Conservation (phyloP, 2,329 filamentous ascomycete genomes). For the Dactylellina parvicollis region DNA sequence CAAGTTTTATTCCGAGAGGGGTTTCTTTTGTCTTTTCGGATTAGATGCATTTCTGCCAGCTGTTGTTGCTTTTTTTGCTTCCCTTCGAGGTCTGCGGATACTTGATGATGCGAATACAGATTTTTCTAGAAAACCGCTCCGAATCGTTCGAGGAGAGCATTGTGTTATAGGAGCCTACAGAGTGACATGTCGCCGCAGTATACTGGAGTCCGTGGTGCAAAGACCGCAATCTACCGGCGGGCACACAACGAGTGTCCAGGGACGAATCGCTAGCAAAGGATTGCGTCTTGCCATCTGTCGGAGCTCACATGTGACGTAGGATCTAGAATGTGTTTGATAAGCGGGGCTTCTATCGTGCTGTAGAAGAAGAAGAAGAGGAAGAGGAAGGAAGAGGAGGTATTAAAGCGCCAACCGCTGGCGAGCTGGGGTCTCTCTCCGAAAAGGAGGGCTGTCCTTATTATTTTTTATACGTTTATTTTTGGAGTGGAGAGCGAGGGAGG, state of each 20-base stretch:
- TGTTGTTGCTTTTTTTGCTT: constrained; percentile 30
- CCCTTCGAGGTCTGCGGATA: constrained; percentile 39
- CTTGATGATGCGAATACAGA: constrained; percentile 43
- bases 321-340: constrained; percentile 11
- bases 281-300: constrained; percentile 20
- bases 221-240: constrained; percentile 21
- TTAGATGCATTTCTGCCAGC: constrained; percentile 41
- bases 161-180: not conserved
- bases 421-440: not conserved
- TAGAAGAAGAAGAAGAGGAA: not conserved
- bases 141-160: too few species aligned
- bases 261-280: constrained; percentile 2
- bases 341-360: not conserved
- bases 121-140: constrained; percentile 31
- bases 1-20: constrained; percentile 8
- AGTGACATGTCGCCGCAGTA: constrained; percentile 1
- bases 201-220: constrained; percentile 10
- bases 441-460: not conserved
- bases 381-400: not conserved
- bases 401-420: not conserved
- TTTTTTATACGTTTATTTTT: not conserved
- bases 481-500: not conserved
- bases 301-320: constrained; percentile 38
- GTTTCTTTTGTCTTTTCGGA: constrained; percentile 26
- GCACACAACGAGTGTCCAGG: not conserved